Evolutionary conservation across 1,284 basidiomycete genomes (phyloP).

Genomic region (Ustilago hordei): DNA sequence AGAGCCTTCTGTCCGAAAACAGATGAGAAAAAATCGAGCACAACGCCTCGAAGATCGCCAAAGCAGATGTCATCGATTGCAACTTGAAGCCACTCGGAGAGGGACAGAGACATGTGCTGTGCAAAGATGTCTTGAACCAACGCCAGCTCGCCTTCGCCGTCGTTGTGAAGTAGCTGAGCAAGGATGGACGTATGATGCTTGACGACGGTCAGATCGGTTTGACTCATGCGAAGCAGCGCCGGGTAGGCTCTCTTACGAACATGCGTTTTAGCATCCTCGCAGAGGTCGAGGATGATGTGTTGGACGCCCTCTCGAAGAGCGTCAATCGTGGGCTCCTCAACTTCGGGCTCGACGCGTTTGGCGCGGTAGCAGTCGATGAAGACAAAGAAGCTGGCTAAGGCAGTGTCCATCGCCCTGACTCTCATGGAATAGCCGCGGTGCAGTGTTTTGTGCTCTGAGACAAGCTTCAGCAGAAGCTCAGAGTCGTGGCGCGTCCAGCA

Average conservation of each 20-base stretch:
- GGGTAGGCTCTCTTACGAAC: conserved; percentile 21
- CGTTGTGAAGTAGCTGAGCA: conserved; percentile 23
- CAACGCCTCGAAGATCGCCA: neutral
- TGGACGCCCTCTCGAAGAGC: conserved; percentile 9
- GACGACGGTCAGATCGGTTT: conserved; percentile 9
- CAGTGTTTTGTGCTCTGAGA: conserved; percentile 2
- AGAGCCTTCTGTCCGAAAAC: neutral
- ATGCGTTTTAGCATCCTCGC: conserved; percentile 3
- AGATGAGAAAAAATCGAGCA: conserved; percentile 18
- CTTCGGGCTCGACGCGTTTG: neutral
- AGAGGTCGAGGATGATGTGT: conserved; percentile 20
- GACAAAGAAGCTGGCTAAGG: conserved; percentile 3
- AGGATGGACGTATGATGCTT: conserved; percentile 24
- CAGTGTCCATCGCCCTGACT: conserved; percentile 16
- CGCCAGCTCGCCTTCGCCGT: conserved; percentile 14
- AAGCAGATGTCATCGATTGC: conserved; percentile 1
- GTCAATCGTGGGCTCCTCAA: neutral
- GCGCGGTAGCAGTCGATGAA: neutral
- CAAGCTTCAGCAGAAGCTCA: conserved; percentile 5
- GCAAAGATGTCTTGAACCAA: conserved; percentile 7
- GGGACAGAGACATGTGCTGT: conserved; percentile 10
- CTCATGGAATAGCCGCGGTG: neutral
- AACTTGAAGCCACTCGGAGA: conserved; percentile 17
- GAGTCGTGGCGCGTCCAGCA: neutral
- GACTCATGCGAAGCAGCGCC: conserved; percentile 16